These are phyloP conservation scores for Protomyces arabidopsidicola DNA, from an alignment of 1,139 yeast genomes.

Conservation along the genomic window DNA sequence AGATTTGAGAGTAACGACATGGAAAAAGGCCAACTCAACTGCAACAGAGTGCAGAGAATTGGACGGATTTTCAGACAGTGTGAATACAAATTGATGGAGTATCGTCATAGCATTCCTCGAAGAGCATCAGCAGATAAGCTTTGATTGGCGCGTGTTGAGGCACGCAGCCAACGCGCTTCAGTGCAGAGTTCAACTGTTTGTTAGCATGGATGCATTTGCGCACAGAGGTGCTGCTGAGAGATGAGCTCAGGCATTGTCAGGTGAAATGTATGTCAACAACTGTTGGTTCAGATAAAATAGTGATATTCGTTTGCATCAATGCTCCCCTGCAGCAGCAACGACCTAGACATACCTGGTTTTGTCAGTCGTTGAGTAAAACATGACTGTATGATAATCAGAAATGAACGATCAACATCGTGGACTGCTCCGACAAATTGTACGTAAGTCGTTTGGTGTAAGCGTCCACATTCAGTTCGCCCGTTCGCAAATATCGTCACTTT, in stretches of 20 bases:
- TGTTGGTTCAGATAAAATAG: conserved; percentile 6
- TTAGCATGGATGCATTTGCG: no score
- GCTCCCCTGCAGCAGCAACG: background rate
- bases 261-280: conserved; percentile 20
- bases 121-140: background rate
- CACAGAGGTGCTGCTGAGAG: background rate
- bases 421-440: conserved; percentile 25
- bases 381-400: conserved; percentile 12
- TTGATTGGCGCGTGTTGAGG: background rate
- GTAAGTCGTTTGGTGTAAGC: conserved; percentile 26
- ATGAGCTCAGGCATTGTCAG: conserved; percentile 27
- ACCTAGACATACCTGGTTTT: background rate
- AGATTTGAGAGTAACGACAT: conserved; percentile 19
- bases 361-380: background rate
- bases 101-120: background rate
- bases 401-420: conserved; percentile 21
- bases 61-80: conserved; percentile 13
- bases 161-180: background rate
- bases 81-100: conserved; percentile 7
- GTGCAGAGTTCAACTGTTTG: no score
- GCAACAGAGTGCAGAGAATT: background rate
- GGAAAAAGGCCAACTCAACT: background rate
- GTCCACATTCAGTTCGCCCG: conserved; percentile 26
- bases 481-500: conserved; percentile 26
- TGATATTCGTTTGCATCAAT: conserved; percentile 1